Evolutionary conservation across 106 monocot genomes (phyloP).

Genomic region (Gastrodia elata): DNA sequence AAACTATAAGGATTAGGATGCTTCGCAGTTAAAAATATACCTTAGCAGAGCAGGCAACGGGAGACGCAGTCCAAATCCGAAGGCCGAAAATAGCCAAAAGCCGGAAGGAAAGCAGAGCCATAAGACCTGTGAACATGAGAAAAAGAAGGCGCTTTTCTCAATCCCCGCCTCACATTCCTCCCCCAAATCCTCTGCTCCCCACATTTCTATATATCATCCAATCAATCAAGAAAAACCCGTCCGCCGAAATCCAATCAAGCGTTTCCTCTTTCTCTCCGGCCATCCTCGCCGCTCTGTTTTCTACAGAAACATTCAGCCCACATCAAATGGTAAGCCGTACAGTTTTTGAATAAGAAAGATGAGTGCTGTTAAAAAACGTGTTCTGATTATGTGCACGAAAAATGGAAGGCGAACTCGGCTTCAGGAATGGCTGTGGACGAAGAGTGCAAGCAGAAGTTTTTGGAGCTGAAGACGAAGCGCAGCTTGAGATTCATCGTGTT

Average conservation of each 20-base stretch:
- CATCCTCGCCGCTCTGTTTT: neutral
- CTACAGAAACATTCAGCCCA: neutral
- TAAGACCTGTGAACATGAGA: neutral
- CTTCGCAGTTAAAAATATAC: too few species aligned
- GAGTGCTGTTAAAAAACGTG: neutral
- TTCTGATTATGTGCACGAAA: neutral
- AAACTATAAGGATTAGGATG: too few species aligned
- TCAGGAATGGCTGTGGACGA: conserved; percentile 3
- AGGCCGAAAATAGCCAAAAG: too few species aligned
- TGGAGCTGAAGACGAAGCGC: conserved; percentile 7
- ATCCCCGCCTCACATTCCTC: neutral
- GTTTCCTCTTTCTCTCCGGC: neutral
- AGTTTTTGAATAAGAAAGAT: neutral
- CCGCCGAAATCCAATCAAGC: neutral
- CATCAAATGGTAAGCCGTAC: neutral
- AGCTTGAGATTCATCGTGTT: neutral
- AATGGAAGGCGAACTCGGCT: conserved; percentile 3
- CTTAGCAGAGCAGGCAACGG: too few species aligned
- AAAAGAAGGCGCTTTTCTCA: neutral
- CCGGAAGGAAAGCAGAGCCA: neutral
- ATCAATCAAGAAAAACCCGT: neutral
- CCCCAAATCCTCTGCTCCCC: conserved; percentile 4
- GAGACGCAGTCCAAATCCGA: too few species aligned
- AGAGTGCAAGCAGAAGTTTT: conserved; percentile 3
- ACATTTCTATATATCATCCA: neutral